A percentile compares a stretch with the other conserved stretches of the same genome.
Conservation (phyloP, 2,329 filamentous ascomycete species). For the Aspergillus jensenii region DNA sequence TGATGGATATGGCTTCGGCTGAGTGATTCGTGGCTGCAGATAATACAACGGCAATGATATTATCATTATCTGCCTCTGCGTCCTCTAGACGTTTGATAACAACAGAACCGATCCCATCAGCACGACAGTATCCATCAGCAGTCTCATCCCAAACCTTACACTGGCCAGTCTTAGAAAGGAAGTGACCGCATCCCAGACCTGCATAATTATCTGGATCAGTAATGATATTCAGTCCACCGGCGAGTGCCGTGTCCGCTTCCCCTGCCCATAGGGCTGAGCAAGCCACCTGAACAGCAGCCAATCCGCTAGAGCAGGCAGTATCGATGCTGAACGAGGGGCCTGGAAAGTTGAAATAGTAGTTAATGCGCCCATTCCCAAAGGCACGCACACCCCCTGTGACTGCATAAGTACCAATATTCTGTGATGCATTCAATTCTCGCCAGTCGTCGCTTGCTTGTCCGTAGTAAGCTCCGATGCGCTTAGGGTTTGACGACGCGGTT, state of each 20-base stretch:
- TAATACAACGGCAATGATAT: slow-evolving; percentile 45
- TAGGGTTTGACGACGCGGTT: slow-evolving; percentile 61
- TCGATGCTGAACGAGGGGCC: slow-evolving; percentile 71
- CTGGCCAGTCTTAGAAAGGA: slow-evolving; percentile 37
- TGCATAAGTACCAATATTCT: slow-evolving; percentile 68
- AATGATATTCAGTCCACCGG: slow-evolving; percentile 69
- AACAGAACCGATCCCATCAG: slow-evolving; percentile 50
- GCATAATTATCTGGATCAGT: slow-evolving; percentile 78
- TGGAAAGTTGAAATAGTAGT: slow-evolving; percentile 74
- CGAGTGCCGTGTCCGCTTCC: slow-evolving; percentile 77
- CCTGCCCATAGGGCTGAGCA: slow-evolving; percentile 70
- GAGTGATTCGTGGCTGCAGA: slow-evolving; percentile 46
- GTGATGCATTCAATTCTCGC: slow-evolving; percentile 66
- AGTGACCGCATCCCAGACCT: slow-evolving; percentile 59
- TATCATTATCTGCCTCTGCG: slow-evolving; percentile 51
- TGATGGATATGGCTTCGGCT: slow-evolving; percentile 46
- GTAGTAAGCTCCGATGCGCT: slow-evolving; percentile 69
- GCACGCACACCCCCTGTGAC: slow-evolving; percentile 62
- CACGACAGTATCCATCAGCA: slow-evolving; percentile 57
- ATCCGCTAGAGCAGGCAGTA: slow-evolving; percentile 64
- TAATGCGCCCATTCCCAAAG: slow-evolving; percentile 63
- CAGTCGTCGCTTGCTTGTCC: slow-evolving; percentile 67
- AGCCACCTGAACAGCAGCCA: slow-evolving; percentile 67
- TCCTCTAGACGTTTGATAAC: slow-evolving; percentile 53
- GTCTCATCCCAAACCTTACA: slow-evolving; percentile 52